These are phyloP conservation scores for Carnegiea gigantea DNA, from an alignment of 179 eudicot species.

Conservation along the genomic window DNA sequence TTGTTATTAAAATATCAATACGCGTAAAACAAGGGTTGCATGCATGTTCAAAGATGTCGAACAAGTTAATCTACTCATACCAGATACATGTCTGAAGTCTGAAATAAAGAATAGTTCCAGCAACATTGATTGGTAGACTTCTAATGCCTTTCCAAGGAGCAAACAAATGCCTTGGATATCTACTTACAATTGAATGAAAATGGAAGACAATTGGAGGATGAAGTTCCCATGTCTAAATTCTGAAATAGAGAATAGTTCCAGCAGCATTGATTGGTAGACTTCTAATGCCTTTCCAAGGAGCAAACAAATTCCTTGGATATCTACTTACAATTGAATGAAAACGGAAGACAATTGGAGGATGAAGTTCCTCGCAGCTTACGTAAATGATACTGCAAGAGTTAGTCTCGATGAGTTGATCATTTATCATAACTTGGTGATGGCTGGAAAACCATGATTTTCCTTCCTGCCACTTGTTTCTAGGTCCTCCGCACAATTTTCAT, in stretches of 20 bases:
- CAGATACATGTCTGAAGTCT: not conserved
- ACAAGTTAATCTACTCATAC: not conserved
- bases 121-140: not conserved
- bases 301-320: not conserved
- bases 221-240: too few relatives aligned
- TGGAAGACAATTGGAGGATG: not conserved
- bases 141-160: not conserved
- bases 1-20: too few relatives aligned
- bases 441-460: too few relatives aligned
- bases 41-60: too few relatives aligned
- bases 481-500: too few relatives aligned
- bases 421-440: too few relatives aligned
- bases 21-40: too few relatives aligned
- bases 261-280: not conserved
- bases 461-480: too few relatives aligned
- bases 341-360: not conserved
- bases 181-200: not conserved
- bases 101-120: too few relatives aligned
- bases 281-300: not conserved
- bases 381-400: not conserved
- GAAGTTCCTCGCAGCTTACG: not conserved
- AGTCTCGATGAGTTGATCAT: too few relatives aligned
- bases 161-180: not conserved
- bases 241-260: not conserved
- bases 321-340: not conserved